Conservation (phyloP, 208 protist species). For the Leishmania mexicana region DNA sequence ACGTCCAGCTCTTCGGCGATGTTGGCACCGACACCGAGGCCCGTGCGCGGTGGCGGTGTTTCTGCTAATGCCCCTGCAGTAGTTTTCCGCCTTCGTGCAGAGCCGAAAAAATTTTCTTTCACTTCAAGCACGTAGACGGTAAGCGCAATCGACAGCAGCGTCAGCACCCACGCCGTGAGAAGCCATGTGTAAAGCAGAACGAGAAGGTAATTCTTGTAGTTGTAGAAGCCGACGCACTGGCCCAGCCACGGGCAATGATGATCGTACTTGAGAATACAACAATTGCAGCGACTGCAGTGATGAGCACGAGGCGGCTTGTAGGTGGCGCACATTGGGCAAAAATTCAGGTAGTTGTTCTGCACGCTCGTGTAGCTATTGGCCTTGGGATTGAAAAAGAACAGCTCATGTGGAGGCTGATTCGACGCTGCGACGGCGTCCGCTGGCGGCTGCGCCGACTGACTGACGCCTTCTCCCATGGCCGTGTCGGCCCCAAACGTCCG, state of each 20-base stretch:
- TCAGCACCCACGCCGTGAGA: slow-evolving; percentile 68
- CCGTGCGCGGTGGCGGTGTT: slow-evolving; percentile 6
- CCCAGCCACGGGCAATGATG: slow-evolving; percentile 95
- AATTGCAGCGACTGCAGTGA: slow-evolving; percentile 90
- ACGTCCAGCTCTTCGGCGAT: slow-evolving; percentile 59
- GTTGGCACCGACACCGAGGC: slow-evolving; percentile 31
- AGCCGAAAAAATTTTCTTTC: not conserved
- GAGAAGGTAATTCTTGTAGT: slow-evolving; percentile 92
- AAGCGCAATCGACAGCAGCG: slow-evolving; percentile 53
- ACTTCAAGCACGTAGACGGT: slow-evolving; percentile 28
- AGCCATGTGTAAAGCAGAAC: slow-evolving; percentile 79
- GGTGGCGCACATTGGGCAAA: slow-evolving; percentile 80
- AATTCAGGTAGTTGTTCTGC: slow-evolving; percentile 61
- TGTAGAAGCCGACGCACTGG: slow-evolving; percentile 92
- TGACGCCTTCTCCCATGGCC: not conserved
- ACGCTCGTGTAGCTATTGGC: slow-evolving; percentile 69
- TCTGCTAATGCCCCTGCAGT: not conserved
- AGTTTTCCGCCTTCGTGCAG: not conserved
- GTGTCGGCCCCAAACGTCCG: slow-evolving; percentile 19
- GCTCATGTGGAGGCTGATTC: slow-evolving; percentile 19
- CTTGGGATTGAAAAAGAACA: slow-evolving; percentile 64
- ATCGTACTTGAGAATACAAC: slow-evolving; percentile 92
- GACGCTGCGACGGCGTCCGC: not conserved
- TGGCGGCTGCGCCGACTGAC: not conserved
- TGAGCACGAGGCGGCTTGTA: slow-evolving; percentile 90